Evolutionary conservation across 306 rosid genomes (phyloP).

Genomic region (Quercus engelmannii): DNA sequence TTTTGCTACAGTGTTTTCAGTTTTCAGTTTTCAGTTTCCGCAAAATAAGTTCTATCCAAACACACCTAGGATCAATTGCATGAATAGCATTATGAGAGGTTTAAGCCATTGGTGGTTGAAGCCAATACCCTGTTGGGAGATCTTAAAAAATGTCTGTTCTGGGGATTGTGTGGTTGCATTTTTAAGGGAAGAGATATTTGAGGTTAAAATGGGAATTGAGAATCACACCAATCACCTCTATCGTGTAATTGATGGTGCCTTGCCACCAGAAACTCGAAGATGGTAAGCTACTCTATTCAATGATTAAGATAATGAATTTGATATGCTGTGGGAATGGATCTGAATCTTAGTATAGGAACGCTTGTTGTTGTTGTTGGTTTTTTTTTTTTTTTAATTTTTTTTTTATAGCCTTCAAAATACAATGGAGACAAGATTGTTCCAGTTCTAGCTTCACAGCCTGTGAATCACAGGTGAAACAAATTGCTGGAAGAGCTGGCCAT

Average conservation of each 20-base stretch:
- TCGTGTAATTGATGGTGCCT: too few relatives aligned
- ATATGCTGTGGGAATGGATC: slow-evolving; percentile 95
- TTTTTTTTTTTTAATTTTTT: background rate
- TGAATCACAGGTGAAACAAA: slow-evolving; percentile 95
- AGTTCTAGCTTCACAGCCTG: slow-evolving; percentile 85
- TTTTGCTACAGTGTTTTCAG: too few relatives aligned
- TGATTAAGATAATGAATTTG: slow-evolving; percentile 69
- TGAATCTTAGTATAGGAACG: slow-evolving; percentile 85
- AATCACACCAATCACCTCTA: too few relatives aligned
- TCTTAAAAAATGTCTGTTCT: slow-evolving; percentile 62
- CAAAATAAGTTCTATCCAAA: too few relatives aligned
- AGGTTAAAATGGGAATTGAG: too few relatives aligned
- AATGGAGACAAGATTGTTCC: slow-evolving; percentile 79
- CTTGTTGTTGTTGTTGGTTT: slow-evolving; percentile 18
- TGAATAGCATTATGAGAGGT: slow-evolving; percentile 77
- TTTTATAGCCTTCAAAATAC: slow-evolving; percentile 68
- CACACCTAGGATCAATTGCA: slow-evolving; percentile 69
- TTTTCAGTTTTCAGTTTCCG: too few relatives aligned
- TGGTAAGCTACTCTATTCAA: slow-evolving; percentile 86
- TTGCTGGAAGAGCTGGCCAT: slow-evolving; percentile 92
- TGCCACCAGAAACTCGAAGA: slow-evolving; percentile 39
- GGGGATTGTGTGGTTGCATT: slow-evolving; percentile 87
- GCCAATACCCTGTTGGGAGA: slow-evolving; percentile 85
- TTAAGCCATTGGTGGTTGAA: slow-evolving; percentile 89
- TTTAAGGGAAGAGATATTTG: too few relatives aligned